phyloP scores from a whole-genome alignment of 495 filamentous ascomycete species.

The Aspergillus diversus region DNA sequence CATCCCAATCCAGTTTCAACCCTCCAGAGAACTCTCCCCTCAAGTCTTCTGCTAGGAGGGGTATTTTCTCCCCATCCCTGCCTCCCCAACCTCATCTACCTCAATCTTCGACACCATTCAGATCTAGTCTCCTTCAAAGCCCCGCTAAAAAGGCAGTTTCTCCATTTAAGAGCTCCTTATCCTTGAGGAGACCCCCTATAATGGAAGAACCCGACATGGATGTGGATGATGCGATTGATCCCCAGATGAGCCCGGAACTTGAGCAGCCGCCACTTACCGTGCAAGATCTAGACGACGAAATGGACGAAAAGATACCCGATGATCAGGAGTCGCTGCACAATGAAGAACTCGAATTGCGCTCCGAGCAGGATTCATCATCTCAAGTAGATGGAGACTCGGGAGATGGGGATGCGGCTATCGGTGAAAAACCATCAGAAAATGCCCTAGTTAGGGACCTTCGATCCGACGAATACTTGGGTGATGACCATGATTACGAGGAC shows the following conservation, averaged over 20 bases:
- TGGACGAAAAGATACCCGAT: not conserved
- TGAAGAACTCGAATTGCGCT: not conserved
- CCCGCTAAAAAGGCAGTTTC: slow-evolving; percentile 47
- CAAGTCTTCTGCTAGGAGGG: slow-evolving; percentile 51
- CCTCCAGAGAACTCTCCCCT: slow-evolving; percentile 40
- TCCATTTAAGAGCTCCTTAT: slow-evolving; percentile 42
- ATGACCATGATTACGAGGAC: not conserved
- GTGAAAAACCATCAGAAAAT: too few species aligned
- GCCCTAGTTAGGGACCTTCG: too few species aligned
- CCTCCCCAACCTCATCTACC: slow-evolving; percentile 29
- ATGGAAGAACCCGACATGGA: slow-evolving; percentile 12
- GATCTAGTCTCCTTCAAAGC: slow-evolving; percentile 45
- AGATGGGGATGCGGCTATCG: not conserved
- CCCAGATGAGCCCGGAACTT: slow-evolving; percentile 20
- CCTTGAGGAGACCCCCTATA: slow-evolving; percentile 21
- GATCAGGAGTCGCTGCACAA: slow-evolving; percentile 2
- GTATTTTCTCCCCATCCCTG: slow-evolving; percentile 41
- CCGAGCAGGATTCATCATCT: not conserved
- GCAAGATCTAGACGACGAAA: slow-evolving; percentile 13
- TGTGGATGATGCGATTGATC: slow-evolving; percentile 9
- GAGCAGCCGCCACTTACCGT: slow-evolving; percentile 18
- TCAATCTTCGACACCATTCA: slow-evolving; percentile 37
- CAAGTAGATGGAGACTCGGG: not conserved
- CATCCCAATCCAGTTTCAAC: slow-evolving; percentile 34
- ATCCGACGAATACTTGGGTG: not conserved